These are phyloP conservation scores for Lactifluus hygrophoroides DNA, from an alignment of 768 basidiomycete species.

Conservation along the genomic window DNA sequence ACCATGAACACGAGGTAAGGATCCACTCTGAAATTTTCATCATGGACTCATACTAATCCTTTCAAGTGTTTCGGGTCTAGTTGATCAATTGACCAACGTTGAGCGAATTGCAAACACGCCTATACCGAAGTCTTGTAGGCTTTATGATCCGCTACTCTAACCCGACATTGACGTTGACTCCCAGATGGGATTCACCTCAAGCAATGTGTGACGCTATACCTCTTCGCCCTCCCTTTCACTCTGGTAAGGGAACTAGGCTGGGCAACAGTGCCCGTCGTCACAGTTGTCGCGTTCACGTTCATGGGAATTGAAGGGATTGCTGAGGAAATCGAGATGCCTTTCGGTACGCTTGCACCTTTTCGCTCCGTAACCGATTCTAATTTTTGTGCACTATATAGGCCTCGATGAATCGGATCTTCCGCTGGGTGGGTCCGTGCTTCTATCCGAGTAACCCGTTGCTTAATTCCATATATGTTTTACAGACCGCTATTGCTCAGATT, in stretches of 20 bases:
- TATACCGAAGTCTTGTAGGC: constrained; percentile 66
- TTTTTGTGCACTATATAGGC: neutral
- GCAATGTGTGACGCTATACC: constrained; percentile 90
- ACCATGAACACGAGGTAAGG: constrained; percentile 58
- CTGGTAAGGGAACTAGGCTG: constrained; percentile 77
- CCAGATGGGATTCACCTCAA: constrained; percentile 87
- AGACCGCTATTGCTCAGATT: constrained; percentile 82
- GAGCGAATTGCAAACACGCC: constrained; percentile 89
- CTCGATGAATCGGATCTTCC: constrained; percentile 61
- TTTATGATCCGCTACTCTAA: neutral
- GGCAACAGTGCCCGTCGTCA: constrained; percentile 78
- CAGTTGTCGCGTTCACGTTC: constrained; percentile 81
- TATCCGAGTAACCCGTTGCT: neutral
- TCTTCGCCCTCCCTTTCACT: constrained; percentile 84
- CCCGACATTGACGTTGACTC: constrained; percentile 3
- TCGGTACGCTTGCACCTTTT: constrained; percentile 43
- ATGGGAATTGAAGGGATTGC: constrained; percentile 97
- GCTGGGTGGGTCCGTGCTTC: constrained; percentile 41
- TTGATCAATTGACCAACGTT: constrained; percentile 78
- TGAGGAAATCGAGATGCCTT: constrained; percentile 91
- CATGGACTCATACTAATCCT: neutral
- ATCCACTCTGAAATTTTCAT: constrained; percentile 18
- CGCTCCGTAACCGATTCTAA: neutral
- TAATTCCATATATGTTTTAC: neutral
- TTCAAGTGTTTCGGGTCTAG: constrained; percentile 64